Conservation (phyloP, 768 basidiomycete genomes). For the Phaeotremella fagi region DNA sequence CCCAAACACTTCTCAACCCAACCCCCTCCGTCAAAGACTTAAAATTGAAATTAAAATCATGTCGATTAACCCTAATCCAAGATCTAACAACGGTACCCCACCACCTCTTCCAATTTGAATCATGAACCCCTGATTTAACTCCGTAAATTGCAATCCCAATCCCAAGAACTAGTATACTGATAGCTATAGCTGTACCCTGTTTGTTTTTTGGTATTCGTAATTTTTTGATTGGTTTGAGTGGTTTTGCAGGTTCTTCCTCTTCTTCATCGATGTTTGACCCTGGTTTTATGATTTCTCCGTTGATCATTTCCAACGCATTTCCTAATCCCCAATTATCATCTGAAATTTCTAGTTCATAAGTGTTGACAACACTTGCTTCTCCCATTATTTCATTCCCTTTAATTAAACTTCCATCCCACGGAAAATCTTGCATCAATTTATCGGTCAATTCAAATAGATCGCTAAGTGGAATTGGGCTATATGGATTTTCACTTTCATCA, state of each 20-base stretch:
- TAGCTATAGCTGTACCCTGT: constrained; percentile 18
- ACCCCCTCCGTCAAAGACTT: neutral
- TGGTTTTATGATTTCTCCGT: constrained; percentile 23
- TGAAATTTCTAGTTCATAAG: constrained; percentile 25
- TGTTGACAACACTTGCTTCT: constrained; percentile 33
- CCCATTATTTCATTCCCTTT: constrained; percentile 44
- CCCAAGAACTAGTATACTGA: constrained; percentile 25
- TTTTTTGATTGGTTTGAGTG: neutral
- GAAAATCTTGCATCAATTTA: constrained; percentile 31
- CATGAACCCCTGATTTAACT: constrained; percentile 12
- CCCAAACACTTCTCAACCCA: neutral
- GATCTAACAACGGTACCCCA: constrained; percentile 24
- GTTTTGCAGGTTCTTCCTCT: constrained; percentile 11
- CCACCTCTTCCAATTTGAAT: constrained; percentile 27
- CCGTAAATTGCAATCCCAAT: constrained; percentile 29
- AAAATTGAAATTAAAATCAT: neutral
- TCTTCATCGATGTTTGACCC: constrained; percentile 20
- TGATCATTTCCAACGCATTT: constrained; percentile 11
- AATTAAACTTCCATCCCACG: constrained; percentile 35
- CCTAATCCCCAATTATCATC: constrained; percentile 11
- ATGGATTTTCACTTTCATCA: constrained; percentile 29
- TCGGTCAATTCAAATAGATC: constrained; percentile 41
- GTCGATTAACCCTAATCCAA: constrained; percentile 1
- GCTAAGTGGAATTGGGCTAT: constrained; percentile 40
- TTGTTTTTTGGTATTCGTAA: constrained; percentile 16